Evolutionary conservation across 192 early-diverging fungal species (phyloP), one percentile per base, ranked within the genome.

Genomic region (Dimargaris xerosporica): DNA sequence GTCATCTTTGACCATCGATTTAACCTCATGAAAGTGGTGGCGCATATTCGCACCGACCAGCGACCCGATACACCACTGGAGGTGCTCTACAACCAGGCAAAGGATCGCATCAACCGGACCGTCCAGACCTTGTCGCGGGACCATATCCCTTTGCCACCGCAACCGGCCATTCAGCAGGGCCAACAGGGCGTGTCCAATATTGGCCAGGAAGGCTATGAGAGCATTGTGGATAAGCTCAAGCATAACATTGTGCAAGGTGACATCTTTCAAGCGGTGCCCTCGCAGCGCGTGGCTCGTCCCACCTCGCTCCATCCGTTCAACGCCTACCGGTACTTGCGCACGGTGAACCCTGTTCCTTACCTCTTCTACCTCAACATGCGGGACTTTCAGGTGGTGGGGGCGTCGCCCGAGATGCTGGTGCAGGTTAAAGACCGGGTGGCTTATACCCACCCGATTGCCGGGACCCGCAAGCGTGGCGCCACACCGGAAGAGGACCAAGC

Each of bases 281-380:
- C 88, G 0, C 96, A 96, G 72, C 77, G 96, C 42, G 74, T 98
- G 62, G 80, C 84, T 28, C 91, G 90, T 47, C 78, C 79, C 17
- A 97, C 96, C 12, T 69, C 84, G 4, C 71, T 99, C 47, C 91
- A 99, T 72, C 95, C 96, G 13, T 98, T 99, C 76, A 99, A 99
- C 71, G 92, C 94, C 28, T 99, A 99, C 75, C 81, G 96, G 44
- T 85, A 94, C 62, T 76, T 99, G 62, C 80, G 96, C 55, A 90
- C 86, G 21, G 73, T 97, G 53, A 99, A 98, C 68, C 96, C 96
- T n/a, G 96, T 94, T 9, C 96, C 96, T 23, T 99, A 99, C 73
- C 94, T 99, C 94, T 99, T 99, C 70, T 99, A 98, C 71, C 81
- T 99, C 65, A 84, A 98, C 67, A 73, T 99, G 54, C 84, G 87